Evolutionary conservation across 108 stramenopile genomes (phyloP), one percentile per base, ranked within the genome.

Genomic region (Bacterosira constricta): DNA sequence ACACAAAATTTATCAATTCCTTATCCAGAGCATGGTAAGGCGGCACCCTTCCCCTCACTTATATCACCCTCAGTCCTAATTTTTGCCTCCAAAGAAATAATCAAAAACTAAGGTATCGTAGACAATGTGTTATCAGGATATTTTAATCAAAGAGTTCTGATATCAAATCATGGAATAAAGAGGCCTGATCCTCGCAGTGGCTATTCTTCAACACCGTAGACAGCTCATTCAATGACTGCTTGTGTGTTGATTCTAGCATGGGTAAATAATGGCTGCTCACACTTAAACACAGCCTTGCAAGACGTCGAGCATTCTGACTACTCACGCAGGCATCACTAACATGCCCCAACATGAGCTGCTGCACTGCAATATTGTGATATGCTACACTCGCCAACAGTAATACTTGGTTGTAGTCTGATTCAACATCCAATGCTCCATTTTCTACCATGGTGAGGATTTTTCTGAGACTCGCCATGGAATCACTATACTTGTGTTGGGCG

Each of bases 311-410:
- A 66, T 87, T 89, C 64, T 89, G 88, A 36, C 66, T 65, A 37
- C 59, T 51, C 34, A 81, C 75, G 66, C 84, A 85, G 18, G 88
- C 86, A 32, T 86, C 83, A 25, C 63, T 80, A 30, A 73, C 44
- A 47, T 70, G 83, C 11, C 80, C 51, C 3, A 79, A 52, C 20
- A 58, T 42, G 7, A 85, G 52, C 70, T 80, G 77, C 75, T 83
- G 82, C 21, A 85, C 86, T 1, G 86, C 88, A 26, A 89, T 79
- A 69, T 89, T 89, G 66, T 87, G 86, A 54, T 89, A 86, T 27
- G 82, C 70, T 10, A 87, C 75, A 32, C 84, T 73, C 27, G 85
- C 80, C 27, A 87, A 34, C 47, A 86, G 84, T 10, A 89, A 53
- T 46, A 74, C 64, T 47, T 89, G 82, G 25, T 64, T 70, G n/a